Base-by-base conservation (phyloP, 345 rosid species). In the Hypericum androsaemum region DNA sequence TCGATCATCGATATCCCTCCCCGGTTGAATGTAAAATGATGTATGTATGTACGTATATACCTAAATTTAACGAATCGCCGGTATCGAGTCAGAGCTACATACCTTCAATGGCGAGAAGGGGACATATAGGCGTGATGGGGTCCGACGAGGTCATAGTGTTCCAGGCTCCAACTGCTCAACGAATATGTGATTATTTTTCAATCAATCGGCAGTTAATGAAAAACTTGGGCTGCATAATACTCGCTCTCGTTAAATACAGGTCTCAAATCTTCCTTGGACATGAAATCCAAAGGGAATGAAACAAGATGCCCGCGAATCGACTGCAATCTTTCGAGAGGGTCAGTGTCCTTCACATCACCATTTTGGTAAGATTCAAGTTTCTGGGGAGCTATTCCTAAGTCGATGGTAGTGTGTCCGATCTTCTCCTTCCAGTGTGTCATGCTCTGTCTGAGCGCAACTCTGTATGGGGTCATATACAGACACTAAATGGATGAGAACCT, bases 171-270 rank as follows among this genome's bases (percentile, higher is more conserved):
- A 22, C 32, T 22, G 32, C 32, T 22, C 1, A 22, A 22, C 32
- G 32, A 22, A 22, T 22, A 22, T 43, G 2, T 14, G 50, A 48
- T 38, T 8, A 43, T 44, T 17, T 43, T 44, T 22, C 32, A 22
- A 1, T 1, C 1, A 4, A 22, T 22, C 17, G 13, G 6, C 44
- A 36, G 55, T 80, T 61, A 92, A 62, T 92, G 80, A 57, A 92
- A 92, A 72, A 92, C 97, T 66, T 88, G 96, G 59, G 95, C 77
- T 14, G 98, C 98, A 62, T 92, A 92, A 66, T 78, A 92, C 69
- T 88, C 96, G 57, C 98, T 92, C 78, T 92, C 95, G 36, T 83
- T 92, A 58, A 88, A 92, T 37, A 85, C 82, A 0, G 95, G 98
- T 76, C 98, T 83, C 53, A 92, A 71, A 69, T 92, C 98, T 77